Conservation (phyloP, 1,284 basidiomycete genomes). For the Amylostereum chailletii region DNA sequence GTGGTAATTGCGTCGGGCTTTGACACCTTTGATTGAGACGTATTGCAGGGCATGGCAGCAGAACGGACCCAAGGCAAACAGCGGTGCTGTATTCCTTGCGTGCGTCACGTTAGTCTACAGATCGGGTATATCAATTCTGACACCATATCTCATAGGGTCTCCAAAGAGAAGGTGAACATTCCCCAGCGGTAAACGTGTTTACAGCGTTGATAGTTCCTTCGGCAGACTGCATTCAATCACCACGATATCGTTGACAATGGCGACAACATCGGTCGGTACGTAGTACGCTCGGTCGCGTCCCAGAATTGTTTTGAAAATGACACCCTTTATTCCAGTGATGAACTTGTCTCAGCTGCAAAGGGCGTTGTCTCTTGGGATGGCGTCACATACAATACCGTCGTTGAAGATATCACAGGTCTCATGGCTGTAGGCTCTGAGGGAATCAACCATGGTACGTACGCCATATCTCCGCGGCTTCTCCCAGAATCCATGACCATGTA, state of each 20-base stretch:
- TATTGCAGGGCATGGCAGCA: slow-evolving; percentile 56
- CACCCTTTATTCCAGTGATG: slow-evolving; percentile 22
- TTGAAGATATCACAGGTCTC: slow-evolving; percentile 26
- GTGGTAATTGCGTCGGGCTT: neutral
- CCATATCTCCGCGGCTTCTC: neutral
- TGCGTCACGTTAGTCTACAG: slow-evolving; percentile 22
- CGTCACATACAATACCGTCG: slow-evolving; percentile 37
- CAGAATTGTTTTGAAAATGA: neutral
- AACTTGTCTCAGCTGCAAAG: slow-evolving; percentile 30
- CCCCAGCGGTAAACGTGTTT: neutral
- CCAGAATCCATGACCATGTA: neutral
- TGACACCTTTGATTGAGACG: neutral
- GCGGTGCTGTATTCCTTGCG: slow-evolving; percentile 61
- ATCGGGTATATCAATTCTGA: neutral
- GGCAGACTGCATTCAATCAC: slow-evolving; percentile 20
- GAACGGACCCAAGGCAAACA: slow-evolving; percentile 47
- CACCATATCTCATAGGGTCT: slow-evolving; percentile 29
- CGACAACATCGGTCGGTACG: slow-evolving; percentile 37
- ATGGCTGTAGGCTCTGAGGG: slow-evolving; percentile 24
- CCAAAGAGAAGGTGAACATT: slow-evolving; percentile 35
- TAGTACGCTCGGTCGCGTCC: neutral
- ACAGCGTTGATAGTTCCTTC: neutral
- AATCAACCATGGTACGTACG: slow-evolving; percentile 25
- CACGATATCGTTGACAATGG: slow-evolving; percentile 44
- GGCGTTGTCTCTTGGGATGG: slow-evolving; percentile 30